These are phyloP conservation scores for Metarhizium robertsii DNA, from an alignment of 2,329 filamentous ascomycete genomes.

Conservation along the genomic window DNA sequence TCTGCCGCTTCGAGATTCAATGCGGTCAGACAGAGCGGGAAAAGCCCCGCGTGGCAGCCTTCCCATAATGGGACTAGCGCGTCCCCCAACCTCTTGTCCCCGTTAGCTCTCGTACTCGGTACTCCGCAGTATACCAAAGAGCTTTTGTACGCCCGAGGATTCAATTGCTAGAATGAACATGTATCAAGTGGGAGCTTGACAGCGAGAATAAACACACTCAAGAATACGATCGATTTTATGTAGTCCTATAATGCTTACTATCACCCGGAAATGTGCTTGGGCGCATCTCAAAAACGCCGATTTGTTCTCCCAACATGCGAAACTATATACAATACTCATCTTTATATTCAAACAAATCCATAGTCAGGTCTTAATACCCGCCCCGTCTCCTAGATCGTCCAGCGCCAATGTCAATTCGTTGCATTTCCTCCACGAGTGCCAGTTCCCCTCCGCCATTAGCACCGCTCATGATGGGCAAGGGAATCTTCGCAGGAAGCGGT, in stretches of 20 bases:
- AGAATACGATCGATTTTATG: no score
- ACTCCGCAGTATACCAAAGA: no score
- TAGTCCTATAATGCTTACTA: not conserved
- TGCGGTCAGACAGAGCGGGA: conserved; percentile 2
- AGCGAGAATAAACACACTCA: no score
- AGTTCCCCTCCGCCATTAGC: conserved; percentile 34
- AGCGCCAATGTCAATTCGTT: conserved; percentile 54
- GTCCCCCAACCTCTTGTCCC: not conserved
- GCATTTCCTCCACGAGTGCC: conserved; percentile 64
- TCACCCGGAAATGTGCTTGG: not conserved
- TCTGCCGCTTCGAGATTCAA: conserved; percentile 15
- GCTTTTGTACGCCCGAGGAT: no score
- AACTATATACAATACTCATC: conserved; percentile 5
- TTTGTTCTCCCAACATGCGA: conserved; percentile 7
- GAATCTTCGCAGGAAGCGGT: conserved; percentile 62
- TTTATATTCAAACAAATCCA: not conserved
- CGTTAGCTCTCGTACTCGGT: no score
- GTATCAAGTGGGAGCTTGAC: not conserved
- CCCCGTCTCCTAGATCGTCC: conserved; percentile 46
- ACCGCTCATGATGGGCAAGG: conserved; percentile 40
- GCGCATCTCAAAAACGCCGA: conserved; percentile 7
- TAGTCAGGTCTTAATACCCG: conserved; percentile 24
- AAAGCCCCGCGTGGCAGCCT: conserved; percentile 3
- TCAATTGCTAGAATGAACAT: not conserved
- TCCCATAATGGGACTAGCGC: conserved; percentile 3